A percentile compares a stretch with the other conserved stretches of the same genome.
These are phyloP conservation scores for Eutrema yunnanense DNA, from an alignment of 345 rosid genomes.

Conservation along the genomic window DNA sequence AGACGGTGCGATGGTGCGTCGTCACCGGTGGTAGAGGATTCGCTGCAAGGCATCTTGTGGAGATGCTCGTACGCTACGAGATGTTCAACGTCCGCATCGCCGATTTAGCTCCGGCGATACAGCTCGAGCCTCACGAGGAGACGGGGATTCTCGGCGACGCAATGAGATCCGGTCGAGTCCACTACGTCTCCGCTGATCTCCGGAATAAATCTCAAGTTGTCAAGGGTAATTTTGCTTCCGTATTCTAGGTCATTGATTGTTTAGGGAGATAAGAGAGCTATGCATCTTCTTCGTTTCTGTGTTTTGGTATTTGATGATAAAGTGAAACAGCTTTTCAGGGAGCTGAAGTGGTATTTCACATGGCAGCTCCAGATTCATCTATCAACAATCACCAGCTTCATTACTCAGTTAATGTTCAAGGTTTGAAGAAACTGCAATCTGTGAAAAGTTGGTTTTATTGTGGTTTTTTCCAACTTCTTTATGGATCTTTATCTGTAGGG, in stretches of 20 bases:
- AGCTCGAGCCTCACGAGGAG: slow-evolving; percentile 52
- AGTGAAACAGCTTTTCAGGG: slow-evolving; percentile 55
- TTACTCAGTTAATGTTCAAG: slow-evolving; percentile 83
- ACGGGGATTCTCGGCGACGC: slow-evolving; percentile 61
- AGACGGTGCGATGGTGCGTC: slow-evolving; percentile 61
- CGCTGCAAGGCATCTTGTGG: slow-evolving; percentile 82
- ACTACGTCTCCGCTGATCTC: slow-evolving; percentile 62
- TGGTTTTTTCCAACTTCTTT: background rate
- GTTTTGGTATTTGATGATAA: background rate
- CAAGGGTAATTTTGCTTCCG: slow-evolving; percentile 36
- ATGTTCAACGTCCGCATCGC: slow-evolving; percentile 61
- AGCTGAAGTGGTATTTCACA: slow-evolving; percentile 81
- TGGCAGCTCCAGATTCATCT: slow-evolving; percentile 98
- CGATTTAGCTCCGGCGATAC: slow-evolving; percentile 57
- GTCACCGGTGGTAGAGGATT: slow-evolving; percentile 97
- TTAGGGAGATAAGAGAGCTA: background rate
- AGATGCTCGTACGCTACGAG: slow-evolving; percentile 53
- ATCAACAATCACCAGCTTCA: slow-evolving; percentile 74
- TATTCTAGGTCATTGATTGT: background rate
- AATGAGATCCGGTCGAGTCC: slow-evolving; percentile 59
- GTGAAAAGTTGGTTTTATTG: background rate
- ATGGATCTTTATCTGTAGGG: slow-evolving; percentile 34
- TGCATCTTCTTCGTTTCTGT: background rate
- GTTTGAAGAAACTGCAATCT: slow-evolving; percentile 27
- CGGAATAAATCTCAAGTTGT: slow-evolving; percentile 67